A percentile compares a stretch with the other conserved stretches of the same genome.
Conservation (phyloP, 108 stramenopile genomes). For the Stephanodiscus minutulus region DNA sequence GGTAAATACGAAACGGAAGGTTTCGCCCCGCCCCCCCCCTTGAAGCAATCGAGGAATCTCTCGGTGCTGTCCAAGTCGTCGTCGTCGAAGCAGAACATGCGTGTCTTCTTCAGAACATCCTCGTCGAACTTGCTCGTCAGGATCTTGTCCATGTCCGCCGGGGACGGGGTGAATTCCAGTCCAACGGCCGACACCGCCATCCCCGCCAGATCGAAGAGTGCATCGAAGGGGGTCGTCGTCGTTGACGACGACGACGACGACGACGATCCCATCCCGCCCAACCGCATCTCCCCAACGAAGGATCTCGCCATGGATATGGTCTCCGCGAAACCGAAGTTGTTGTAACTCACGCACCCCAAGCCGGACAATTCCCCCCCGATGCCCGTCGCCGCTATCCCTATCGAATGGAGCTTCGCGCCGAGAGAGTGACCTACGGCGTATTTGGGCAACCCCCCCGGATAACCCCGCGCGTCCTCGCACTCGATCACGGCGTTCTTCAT, state of each 20-base stretch:
- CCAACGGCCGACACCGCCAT: constrained; percentile 70
- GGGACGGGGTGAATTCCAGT: constrained; percentile 71
- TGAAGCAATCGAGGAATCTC: constrained; percentile 51
- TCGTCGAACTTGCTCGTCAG: constrained; percentile 64
- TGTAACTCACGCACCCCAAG: constrained; percentile 73
- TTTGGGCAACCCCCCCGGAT: constrained; percentile 53
- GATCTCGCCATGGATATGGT: constrained; percentile 66
- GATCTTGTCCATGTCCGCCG: constrained; percentile 66
- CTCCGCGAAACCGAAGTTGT: constrained; percentile 78
- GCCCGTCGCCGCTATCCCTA: constrained; percentile 74
- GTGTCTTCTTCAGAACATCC: constrained; percentile 54
- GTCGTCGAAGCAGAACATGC: constrained; percentile 78
- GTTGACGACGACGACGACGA: no score
- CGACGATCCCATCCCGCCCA: constrained; percentile 21
- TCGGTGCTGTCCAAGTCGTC: constrained; percentile 69
- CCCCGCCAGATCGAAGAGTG: constrained; percentile 69
- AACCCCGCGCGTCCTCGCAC: constrained; percentile 60
- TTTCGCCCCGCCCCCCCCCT: background rate
- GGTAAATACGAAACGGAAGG: constrained; percentile 55
- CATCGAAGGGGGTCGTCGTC: constrained; percentile 59
- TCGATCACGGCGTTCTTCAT: constrained; percentile 60
- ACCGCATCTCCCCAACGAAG: constrained; percentile 68
- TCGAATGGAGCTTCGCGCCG: constrained; percentile 72
- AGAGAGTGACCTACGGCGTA: constrained; percentile 71
- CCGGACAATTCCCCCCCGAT: constrained; percentile 58